Conservation (phyloP, 768 basidiomycete species). For the Clitopilus passeckerianus region DNA sequence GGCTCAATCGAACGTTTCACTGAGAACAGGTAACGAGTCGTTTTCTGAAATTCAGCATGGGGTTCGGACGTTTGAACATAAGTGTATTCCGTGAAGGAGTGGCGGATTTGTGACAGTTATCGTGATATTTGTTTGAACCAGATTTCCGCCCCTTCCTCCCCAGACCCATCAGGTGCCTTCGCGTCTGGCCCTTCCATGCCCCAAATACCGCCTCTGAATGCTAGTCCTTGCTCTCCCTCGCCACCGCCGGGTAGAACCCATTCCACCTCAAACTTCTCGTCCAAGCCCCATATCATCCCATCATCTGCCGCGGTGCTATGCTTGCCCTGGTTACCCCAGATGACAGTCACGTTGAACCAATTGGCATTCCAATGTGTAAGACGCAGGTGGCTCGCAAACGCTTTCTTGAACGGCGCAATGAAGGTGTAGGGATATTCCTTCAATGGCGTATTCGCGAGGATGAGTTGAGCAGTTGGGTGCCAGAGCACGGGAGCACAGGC, state of each 20-base stretch:
- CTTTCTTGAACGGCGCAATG: slow-evolving; percentile 26
- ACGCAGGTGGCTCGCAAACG: slow-evolving; percentile 30
- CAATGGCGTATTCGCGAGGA: slow-evolving; percentile 16
- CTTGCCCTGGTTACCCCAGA: slow-evolving; percentile 30
- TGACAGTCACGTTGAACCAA: slow-evolving; percentile 30
- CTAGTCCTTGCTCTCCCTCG: slow-evolving; percentile 24
- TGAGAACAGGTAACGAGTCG: too few relatives aligned
- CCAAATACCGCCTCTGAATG: slow-evolving; percentile 36
- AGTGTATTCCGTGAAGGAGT: neutral
- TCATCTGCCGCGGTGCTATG: slow-evolving; percentile 20
- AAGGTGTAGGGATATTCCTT: slow-evolving; percentile 23
- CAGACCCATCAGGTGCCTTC: slow-evolving; percentile 20
- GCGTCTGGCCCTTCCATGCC: slow-evolving; percentile 30
- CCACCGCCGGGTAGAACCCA: slow-evolving; percentile 23
- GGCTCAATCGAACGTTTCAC: too few relatives aligned
- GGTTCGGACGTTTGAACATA: too few relatives aligned
- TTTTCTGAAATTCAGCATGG: too few relatives aligned
- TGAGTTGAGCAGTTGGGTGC: slow-evolving; percentile 21
- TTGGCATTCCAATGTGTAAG: slow-evolving; percentile 31
- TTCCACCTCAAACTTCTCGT: slow-evolving; percentile 31
- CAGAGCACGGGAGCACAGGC: slow-evolving; percentile 16
- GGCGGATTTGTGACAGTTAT: neutral
- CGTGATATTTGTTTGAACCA: slow-evolving; percentile 22
- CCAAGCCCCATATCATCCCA: slow-evolving; percentile 25
- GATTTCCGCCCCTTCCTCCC: slow-evolving; percentile 31